Conservation (phyloP, 768 basidiomycete species). For the Strobilomyces confusus region DNA sequence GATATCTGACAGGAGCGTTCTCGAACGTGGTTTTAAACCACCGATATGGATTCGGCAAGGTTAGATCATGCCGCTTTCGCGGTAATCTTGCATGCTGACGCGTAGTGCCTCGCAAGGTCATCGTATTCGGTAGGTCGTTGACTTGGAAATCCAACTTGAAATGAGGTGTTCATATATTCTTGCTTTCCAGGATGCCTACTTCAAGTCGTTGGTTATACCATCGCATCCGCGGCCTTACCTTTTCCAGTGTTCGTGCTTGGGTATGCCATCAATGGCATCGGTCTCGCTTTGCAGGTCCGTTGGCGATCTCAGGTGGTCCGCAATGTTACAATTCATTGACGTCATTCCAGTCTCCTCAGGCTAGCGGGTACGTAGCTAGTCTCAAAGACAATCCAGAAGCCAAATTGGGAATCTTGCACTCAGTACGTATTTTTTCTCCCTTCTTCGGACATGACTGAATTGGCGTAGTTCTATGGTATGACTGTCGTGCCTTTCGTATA, state of each 20-base stretch:
- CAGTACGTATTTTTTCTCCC: conserved; percentile 23
- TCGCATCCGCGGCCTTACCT: conserved; percentile 41
- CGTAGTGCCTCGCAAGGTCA: conserved; percentile 13
- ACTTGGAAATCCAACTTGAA: background rate
- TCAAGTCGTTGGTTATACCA: conserved; percentile 30
- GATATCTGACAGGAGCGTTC: conserved; percentile 32
- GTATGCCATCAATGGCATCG: conserved; percentile 38
- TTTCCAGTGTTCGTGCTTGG: conserved; percentile 44
- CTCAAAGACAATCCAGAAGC: conserved; percentile 36
- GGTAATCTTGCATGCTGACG: background rate
- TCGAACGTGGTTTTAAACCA: conserved; percentile 27
- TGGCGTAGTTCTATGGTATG: conserved; percentile 31
- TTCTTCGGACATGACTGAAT: background rate
- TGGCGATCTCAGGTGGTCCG: too few relatives aligned
- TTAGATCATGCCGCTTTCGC: background rate
- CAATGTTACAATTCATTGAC: background rate
- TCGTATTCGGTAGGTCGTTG: conserved; percentile 23
- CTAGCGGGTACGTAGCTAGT: conserved; percentile 42
- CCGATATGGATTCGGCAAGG: conserved; percentile 34
- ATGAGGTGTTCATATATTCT: too few relatives aligned
- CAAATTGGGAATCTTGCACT: conserved; percentile 42
- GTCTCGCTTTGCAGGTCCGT: conserved; percentile 41
- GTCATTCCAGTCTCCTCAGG: conserved; percentile 40
- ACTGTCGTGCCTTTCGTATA: background rate
- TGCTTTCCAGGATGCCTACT: conserved; percentile 21